Base-by-base conservation (phyloP, 306 rosid species). In the Cajanus cajan region DNA sequence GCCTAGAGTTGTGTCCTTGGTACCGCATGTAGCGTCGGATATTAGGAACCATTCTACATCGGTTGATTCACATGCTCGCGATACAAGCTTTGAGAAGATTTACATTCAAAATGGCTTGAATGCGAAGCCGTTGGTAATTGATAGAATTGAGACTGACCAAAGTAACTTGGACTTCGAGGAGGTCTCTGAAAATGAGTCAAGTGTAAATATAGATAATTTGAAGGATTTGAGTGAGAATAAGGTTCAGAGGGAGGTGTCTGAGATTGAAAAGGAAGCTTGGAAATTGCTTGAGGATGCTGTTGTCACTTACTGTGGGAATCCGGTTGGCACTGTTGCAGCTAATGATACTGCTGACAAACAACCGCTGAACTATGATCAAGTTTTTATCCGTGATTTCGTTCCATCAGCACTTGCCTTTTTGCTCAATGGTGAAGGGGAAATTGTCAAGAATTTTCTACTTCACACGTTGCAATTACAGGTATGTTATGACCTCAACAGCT, bases 401-500 rank as follows among this genome's bases (percentile, higher is more conserved):
- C 97, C 98, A 2, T 92, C 98, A 0, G 98, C 96, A 0, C 92
- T 94, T 70, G 94, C 97, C 25, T 94, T 94, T 86, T 89, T 94
- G 84, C 94, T 94, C 61, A 92, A 88, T 74, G 98, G 96, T 15
- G 96, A 94, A 43, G 88, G 83, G 74, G 97, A 92, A 61, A 90
- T 94, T 73, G 97, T 94, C 81, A 92, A 87, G 88, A 90, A 94
- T 80, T 94, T 94, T 82, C 87, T 92, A 51, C 96, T 94, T 72
- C 96, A 89, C 84, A 94, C 98, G 10, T 84, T 94, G 86, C 93
- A 92, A 62, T 83, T 94, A 80, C 97, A 94, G 97, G 98, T 94
- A 86, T 68, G 62, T 57, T 51, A 10, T 64, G 55, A 14, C 47
- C 66, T 54, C 65, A 31, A 7, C 36, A 10, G 81, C 70, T 76